Evolutionary conservation across 768 basidiomycete genomes (phyloP).

Genomic region (Trametes cubensis): DNA sequence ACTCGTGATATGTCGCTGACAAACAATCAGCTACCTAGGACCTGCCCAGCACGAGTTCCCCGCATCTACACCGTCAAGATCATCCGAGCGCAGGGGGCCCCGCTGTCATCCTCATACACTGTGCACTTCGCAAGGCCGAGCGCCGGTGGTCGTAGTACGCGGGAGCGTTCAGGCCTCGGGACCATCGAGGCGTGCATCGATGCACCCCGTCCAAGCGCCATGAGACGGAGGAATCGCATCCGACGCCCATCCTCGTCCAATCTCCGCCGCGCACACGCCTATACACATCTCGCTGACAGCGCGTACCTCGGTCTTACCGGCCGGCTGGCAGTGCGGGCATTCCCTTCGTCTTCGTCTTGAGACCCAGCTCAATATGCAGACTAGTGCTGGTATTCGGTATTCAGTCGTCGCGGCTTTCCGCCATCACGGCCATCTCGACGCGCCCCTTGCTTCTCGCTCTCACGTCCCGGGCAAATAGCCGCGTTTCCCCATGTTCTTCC

Average conservation of each 20-base stretch:
- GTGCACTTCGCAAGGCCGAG: background rate
- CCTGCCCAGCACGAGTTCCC: too few relatives aligned
- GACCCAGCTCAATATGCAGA: too few relatives aligned
- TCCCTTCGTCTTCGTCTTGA: too few relatives aligned
- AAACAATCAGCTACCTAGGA: too few relatives aligned
- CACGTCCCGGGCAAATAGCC: background rate
- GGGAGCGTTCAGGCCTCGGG: too few relatives aligned
- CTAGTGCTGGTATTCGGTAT: too few relatives aligned
- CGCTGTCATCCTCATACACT: background rate
- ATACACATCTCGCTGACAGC: slow-evolving; percentile 1
- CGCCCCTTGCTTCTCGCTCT: background rate
- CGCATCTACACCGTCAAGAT: too few relatives aligned
- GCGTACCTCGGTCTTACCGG: slow-evolving; percentile 19
- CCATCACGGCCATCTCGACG: background rate
- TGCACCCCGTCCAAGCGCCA: background rate
- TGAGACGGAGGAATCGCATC: background rate
- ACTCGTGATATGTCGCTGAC: too few relatives aligned
- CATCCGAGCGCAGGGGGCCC: background rate
- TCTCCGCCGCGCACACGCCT: background rate
- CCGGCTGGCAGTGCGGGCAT: background rate
- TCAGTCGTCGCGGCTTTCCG: background rate
- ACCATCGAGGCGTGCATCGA: background rate
- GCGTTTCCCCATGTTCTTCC: background rate
- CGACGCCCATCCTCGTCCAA: background rate
- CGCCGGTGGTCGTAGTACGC: too few relatives aligned